Evolutionary conservation across 371 early-diverging fungal species (phyloP).

Genomic region (Mycotypha africana): DNA sequence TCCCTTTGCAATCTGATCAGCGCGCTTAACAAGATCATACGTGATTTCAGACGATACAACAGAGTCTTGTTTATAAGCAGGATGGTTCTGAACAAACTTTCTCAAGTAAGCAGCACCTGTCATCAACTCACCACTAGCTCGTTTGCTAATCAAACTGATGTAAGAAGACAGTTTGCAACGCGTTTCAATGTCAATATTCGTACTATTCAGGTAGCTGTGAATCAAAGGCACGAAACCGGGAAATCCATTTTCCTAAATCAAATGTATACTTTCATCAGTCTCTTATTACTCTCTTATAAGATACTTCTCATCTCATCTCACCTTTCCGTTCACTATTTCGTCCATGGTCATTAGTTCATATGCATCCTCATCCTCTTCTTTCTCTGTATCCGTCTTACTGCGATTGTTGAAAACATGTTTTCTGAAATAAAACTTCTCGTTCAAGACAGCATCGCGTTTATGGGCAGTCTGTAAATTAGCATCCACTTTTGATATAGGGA

Average conservation of each 20-base stretch:
- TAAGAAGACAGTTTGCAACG: constrained; percentile 69
- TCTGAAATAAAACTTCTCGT: constrained; percentile 88
- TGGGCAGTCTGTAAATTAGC: constrained; percentile 94
- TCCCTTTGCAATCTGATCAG: constrained; percentile 66
- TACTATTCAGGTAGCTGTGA: constrained; percentile 72
- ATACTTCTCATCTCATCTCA: constrained; percentile 7
- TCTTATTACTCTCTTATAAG: background rate
- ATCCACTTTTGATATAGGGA: constrained; percentile 94
- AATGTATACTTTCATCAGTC: constrained; percentile 6
- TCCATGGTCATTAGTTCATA: constrained; percentile 81
- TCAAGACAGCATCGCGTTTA: constrained; percentile 74
- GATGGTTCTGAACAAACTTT: constrained; percentile 84
- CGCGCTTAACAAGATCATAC: constrained; percentile 77
- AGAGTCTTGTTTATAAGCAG: constrained; percentile 90
- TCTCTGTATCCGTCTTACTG: background rate
- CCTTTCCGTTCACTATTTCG: constrained; percentile 94
- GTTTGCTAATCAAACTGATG: constrained; percentile 74
- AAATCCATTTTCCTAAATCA: constrained; percentile 54
- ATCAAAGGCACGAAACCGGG: constrained; percentile 85
- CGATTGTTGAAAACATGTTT: constrained; percentile 58
- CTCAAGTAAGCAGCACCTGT: constrained; percentile 93
- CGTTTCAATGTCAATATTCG: constrained; percentile 62
- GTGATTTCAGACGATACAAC: constrained; percentile 79
- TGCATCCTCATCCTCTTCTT: constrained; percentile 53
- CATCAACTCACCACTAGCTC: constrained; percentile 77